Base-by-base conservation (phyloP, 345 rosid species). In the Carallia pectinifolia region DNA sequence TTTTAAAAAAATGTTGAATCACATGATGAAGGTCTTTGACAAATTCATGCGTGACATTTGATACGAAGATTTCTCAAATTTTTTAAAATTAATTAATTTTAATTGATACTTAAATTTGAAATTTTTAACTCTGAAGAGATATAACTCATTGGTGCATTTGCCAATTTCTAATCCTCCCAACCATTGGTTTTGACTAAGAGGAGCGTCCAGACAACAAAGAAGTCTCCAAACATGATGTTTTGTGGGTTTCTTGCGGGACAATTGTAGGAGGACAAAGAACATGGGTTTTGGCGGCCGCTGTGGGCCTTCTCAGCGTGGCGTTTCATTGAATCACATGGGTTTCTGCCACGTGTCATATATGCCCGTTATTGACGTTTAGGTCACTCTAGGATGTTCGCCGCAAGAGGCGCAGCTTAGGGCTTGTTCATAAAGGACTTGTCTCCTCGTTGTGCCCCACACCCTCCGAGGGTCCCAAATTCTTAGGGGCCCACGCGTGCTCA, bases 301-400 rank as follows among this genome's bases (percentile, higher is more conserved):
- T 18, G 61, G 66, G 65, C n/a, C 55, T 50, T 7, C 5, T 59
- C 70, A 68, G 69, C 71, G 67, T 66, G 76, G 80, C 72, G 23
- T 52, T 12, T 54, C 55, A 74, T 63, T 36, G 67, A 19, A 19
- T 77, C 85, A 79, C 83, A 77, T 81, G 81, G 81, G 64, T 40
- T 33, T 9, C 4, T 53, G 68, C 71, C 83, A 61, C 80, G 80
- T 76, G 77, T 60, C 53, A 12, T 15, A 0, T 10, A 44, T 16
- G 74, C 76, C 83, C 84, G 76, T 76, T 74, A 56, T 65, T 72
- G 83, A 81, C 87, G 81, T 80, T 79, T 64, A 60, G 68, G 74
- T 61, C 66, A 23, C 65, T 38, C 66, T 47, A 9, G 65, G 47
- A 70, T 81, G 87, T 69, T 66, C 74, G 76, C 62, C 16, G 77